These are phyloP conservation scores for Lactarius sanguifluus DNA, from an alignment of 768 basidiomycete species.

Conservation along the genomic window DNA sequence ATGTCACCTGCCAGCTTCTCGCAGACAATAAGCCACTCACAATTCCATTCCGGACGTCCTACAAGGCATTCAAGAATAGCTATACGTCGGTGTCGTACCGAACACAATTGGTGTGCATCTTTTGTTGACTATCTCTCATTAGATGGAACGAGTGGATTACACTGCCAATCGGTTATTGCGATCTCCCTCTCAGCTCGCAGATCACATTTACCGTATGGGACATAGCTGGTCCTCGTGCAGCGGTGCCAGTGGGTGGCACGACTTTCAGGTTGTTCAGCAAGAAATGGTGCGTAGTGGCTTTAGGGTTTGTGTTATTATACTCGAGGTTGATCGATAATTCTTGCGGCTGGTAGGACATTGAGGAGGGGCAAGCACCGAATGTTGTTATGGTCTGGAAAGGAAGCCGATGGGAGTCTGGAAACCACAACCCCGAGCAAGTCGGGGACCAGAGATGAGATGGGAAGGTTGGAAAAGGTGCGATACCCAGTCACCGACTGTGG, in stretches of 20 bases:
- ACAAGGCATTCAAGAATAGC: slow-evolving; percentile 85
- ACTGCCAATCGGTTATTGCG: slow-evolving; percentile 89
- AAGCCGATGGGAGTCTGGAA: slow-evolving; percentile 84
- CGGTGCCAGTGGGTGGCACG: slow-evolving; percentile 85
- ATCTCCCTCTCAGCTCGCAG: slow-evolving; percentile 86
- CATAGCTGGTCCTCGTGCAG: slow-evolving; percentile 77
- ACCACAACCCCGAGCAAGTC: slow-evolving; percentile 87
- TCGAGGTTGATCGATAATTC: not conserved
- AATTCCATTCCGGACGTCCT: slow-evolving; percentile 87
- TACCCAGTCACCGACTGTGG: not conserved
- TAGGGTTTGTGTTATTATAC: not conserved
- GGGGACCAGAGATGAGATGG: slow-evolving; percentile 86
- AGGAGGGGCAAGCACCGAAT: slow-evolving; percentile 90
- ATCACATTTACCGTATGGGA: slow-evolving; percentile 96
- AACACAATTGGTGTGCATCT: not conserved
- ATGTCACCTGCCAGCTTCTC: slow-evolving; percentile 88
- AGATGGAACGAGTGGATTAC: slow-evolving; percentile 98
- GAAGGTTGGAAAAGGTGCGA: slow-evolving; percentile 83
- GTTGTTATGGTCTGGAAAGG: slow-evolving; percentile 75
- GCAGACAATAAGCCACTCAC: slow-evolving; percentile 93
- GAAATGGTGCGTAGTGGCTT: slow-evolving; percentile 64
- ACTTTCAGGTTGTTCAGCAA: slow-evolving; percentile 90
- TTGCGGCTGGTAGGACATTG: slow-evolving; percentile 60
- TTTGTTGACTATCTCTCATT: slow-evolving; percentile 14
- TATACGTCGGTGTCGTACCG: slow-evolving; percentile 56